These are phyloP conservation scores for Lactifluus piperatus DNA, from an alignment of 768 basidiomycete genomes.

Conservation along the genomic window DNA sequence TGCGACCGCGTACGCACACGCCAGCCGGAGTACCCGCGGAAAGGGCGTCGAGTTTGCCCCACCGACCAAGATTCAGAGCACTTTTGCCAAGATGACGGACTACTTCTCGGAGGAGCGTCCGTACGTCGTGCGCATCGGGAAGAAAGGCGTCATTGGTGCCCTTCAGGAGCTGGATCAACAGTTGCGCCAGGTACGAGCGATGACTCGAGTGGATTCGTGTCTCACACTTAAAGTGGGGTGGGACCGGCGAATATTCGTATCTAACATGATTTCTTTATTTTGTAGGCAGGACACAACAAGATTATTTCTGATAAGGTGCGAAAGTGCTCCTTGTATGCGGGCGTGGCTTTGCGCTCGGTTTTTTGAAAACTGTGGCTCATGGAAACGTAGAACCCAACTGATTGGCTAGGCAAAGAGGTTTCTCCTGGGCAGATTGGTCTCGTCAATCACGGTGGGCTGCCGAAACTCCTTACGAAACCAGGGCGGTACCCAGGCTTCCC, in stretches of 20 bases:
- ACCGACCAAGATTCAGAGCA: background rate
- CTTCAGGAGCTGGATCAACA: slow-evolving; percentile 61
- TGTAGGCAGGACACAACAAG: slow-evolving; percentile 45
- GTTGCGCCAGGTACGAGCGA: slow-evolving; percentile 37
- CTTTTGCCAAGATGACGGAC: slow-evolving; percentile 12
- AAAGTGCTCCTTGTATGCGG: background rate
- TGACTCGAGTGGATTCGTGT: background rate
- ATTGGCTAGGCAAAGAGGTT: slow-evolving; percentile 66
- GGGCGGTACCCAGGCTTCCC: slow-evolving; percentile 75
- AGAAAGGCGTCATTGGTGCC: slow-evolving; percentile 59
- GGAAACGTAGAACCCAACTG: slow-evolving; percentile 39
- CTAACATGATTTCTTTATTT: background rate
- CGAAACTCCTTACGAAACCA: slow-evolving; percentile 63
- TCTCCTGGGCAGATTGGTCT: slow-evolving; percentile 64
- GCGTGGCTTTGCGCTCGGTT: background rate
- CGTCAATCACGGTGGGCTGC: slow-evolving; percentile 75
- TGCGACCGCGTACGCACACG: background rate
- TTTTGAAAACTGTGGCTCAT: background rate
- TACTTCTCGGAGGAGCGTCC: slow-evolving; percentile 44
- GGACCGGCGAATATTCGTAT: background rate
- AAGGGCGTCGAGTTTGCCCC: background rate
- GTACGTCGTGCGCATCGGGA: slow-evolving; percentile 63
- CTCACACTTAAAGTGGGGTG: background rate
- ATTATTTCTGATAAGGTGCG: slow-evolving; percentile 57
- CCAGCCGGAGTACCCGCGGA: background rate